Conservation (phyloP, 2,329 filamentous ascomycete species). For the Microdochium bolleyi region DNA sequence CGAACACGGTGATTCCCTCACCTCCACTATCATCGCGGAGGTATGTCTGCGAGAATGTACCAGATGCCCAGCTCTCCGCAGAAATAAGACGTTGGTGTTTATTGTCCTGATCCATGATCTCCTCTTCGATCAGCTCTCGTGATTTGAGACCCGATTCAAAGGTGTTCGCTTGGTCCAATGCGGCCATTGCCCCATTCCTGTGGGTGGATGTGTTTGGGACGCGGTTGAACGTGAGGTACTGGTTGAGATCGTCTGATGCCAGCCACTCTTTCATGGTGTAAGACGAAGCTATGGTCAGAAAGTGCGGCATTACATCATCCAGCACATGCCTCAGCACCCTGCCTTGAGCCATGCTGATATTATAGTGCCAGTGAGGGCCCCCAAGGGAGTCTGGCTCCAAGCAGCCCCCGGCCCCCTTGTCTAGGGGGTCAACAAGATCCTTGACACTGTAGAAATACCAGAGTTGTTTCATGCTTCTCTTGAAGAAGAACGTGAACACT, state of each 20-base stretch:
- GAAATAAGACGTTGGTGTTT: neutral
- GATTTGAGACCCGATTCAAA: neutral
- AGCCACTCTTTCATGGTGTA: neutral
- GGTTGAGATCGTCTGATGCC: neutral
- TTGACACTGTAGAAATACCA: neutral
- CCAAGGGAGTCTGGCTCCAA: neutral
- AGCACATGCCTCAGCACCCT: neutral
- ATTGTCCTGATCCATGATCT: neutral
- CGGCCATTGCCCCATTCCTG: no score
- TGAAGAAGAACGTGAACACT: neutral
- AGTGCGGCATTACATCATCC: neutral
- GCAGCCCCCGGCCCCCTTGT: neutral
- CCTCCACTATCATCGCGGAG: neutral
- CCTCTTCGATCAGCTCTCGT: neutral
- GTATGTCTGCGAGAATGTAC: neutral
- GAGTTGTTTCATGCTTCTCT: neutral
- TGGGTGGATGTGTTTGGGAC: no score
- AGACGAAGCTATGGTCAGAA: neutral
- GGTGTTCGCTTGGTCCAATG: neutral
- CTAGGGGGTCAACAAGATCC: neutral
- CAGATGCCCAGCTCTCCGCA: neutral
- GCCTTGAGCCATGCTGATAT: neutral
- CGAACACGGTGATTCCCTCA: neutral
- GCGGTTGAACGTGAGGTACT: neutral
- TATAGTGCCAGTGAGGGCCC: neutral